phyloP scores from a whole-genome alignment of 2,329 filamentous ascomycete genomes.

The Pestalotiopsis sp. region DNA sequence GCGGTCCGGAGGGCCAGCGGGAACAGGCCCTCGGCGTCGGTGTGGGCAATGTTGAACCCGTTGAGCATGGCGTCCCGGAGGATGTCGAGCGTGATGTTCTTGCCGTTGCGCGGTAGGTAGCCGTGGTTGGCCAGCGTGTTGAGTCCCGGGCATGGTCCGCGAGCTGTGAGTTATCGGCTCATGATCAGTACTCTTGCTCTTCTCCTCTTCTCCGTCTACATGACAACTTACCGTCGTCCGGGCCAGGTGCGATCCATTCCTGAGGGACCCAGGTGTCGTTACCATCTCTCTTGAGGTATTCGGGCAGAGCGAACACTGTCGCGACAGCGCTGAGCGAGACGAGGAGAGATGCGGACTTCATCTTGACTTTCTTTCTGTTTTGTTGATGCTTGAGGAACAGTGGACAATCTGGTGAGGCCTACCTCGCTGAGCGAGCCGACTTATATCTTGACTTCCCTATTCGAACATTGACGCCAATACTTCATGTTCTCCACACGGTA shows the following conservation, averaged over 20 bases:
- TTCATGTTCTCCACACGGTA: neutral
- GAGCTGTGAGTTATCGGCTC: neutral
- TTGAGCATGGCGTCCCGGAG: slow-evolving; percentile 15
- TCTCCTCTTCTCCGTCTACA: neutral
- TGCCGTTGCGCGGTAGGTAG: slow-evolving; percentile 28
- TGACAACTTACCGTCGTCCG: neutral
- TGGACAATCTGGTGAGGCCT: neutral
- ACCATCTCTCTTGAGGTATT: neutral
- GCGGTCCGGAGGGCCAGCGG: slow-evolving; percentile 16
- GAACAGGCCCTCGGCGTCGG: slow-evolving; percentile 12
- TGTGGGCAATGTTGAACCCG: slow-evolving; percentile 16
- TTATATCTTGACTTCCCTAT: neutral
- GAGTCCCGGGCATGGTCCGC: slow-evolving; percentile 29
- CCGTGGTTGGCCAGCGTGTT: slow-evolving; percentile 31
- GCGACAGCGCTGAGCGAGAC: neutral
- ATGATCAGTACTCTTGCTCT: neutral
- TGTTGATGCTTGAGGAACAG: neutral
- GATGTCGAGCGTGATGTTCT: slow-evolving; percentile 16
- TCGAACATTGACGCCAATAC: neutral
- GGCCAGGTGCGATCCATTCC: neutral
- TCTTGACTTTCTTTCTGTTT: neutral
- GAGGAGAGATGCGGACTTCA: neutral
- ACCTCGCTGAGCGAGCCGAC: neutral
- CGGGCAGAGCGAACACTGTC: neutral
- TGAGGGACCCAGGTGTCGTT: neutral